Conservation (phyloP, 305 asterid genomes). For the Withania somnifera region DNA sequence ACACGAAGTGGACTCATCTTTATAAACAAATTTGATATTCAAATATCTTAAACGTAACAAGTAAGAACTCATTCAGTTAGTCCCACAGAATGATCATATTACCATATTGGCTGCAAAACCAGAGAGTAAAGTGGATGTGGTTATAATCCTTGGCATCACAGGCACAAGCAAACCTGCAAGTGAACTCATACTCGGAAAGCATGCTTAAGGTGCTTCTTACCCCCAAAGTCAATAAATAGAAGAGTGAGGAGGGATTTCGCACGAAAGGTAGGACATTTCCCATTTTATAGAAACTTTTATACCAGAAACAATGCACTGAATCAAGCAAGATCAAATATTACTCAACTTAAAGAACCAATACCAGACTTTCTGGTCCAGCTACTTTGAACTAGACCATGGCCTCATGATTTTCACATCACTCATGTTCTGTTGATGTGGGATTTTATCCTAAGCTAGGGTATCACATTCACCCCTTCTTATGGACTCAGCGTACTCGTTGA, state of each 20-base stretch:
- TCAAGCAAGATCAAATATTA: neutral
- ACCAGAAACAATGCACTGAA: neutral
- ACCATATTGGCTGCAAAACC: slow-evolving; percentile 1
- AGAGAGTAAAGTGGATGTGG: neutral
- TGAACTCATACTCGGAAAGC: neutral
- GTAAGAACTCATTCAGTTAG: neutral
- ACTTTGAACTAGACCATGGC: neutral
- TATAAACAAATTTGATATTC: neutral
- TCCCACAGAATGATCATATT: neutral
- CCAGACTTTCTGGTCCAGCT: neutral
- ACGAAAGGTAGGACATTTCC: neutral
- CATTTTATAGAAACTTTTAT: neutral
- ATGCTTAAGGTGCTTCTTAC: neutral
- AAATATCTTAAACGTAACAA: neutral
- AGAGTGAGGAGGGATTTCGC: neutral
- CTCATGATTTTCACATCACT: neutral
- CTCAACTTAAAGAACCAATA: neutral
- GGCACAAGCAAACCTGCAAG: neutral
- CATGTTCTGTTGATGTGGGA: no score
- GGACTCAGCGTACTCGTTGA: no score
- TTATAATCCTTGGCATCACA: neutral
- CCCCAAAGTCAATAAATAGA: neutral
- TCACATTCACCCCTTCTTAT: no score
- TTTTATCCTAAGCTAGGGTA: no score
- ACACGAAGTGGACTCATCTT: neutral